These are phyloP conservation scores for Epicoccum sorghinum DNA, from an alignment of 2,329 filamentous ascomycete genomes.

Conservation along the genomic window DNA sequence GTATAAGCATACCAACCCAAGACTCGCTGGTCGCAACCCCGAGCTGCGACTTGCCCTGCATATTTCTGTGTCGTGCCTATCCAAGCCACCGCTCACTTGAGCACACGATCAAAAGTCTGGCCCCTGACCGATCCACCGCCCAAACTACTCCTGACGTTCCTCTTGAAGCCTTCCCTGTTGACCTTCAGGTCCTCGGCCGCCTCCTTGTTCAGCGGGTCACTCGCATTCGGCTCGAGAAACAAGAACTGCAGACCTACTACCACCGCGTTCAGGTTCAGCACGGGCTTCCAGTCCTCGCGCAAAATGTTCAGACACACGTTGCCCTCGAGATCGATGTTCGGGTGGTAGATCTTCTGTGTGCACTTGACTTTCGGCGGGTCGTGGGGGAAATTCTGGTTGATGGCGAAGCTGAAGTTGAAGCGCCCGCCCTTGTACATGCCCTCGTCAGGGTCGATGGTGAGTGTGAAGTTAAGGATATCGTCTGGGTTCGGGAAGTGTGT, in stretches of 20 bases:
- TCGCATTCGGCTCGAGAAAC: slow-evolving; percentile 96
- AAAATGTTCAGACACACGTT: slow-evolving; percentile 98
- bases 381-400: slow-evolving; percentile 95
- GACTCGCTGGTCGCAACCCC: background rate
- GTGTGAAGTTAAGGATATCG: slow-evolving; percentile 82
- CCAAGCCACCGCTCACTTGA: slow-evolving; percentile 60
- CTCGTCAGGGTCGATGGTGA: slow-evolving; percentile 85
- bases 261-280: slow-evolving; percentile 93
- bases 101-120: slow-evolving; percentile 76
- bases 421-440: slow-evolving; percentile 84
- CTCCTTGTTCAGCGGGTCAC: slow-evolving; percentile 97
- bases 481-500: slow-evolving; percentile 82
- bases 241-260: slow-evolving; percentile 96
- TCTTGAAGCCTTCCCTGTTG: slow-evolving; percentile 87
- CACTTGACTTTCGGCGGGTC: slow-evolving; percentile 98
- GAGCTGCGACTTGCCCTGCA: background rate
- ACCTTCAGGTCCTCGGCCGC: slow-evolving; percentile 88
- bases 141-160: slow-evolving; percentile 87
- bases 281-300: slow-evolving; percentile 98
- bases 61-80: too few species aligned
- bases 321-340: slow-evolving; percentile 96
- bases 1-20: background rate
- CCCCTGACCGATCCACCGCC: slow-evolving; percentile 76
- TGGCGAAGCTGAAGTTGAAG: slow-evolving; percentile 89
- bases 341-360: slow-evolving; percentile 98